Evolutionary conservation across 371 early-diverging fungal species (phyloP).

Genomic region (Lichtheimia ramosa): DNA sequence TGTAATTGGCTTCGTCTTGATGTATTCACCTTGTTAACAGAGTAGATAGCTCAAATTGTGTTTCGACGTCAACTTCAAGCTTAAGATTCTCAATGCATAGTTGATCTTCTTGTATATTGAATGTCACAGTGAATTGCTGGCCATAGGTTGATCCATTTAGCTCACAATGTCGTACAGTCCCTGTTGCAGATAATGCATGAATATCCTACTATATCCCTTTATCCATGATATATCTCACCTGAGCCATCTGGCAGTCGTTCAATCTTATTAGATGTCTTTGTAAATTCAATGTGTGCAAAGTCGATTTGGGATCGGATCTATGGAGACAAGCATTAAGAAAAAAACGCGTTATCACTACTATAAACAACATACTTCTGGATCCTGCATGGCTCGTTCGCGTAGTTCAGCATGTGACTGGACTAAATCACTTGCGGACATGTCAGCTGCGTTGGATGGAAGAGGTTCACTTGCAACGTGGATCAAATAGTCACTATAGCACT

Average conservation of each 20-base stretch:
- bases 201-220: neutral
- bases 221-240: slow-evolving; percentile 4
- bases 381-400: slow-evolving; percentile 20
- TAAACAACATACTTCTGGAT: slow-evolving; percentile 16
- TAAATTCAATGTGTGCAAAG: slow-evolving; percentile 18
- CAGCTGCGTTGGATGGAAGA: slow-evolving; percentile 21
- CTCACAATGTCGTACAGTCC: slow-evolving; percentile 28
- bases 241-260: slow-evolving; percentile 2
- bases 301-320: slow-evolving; percentile 25
- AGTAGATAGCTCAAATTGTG: slow-evolving; percentile 24
- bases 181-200: slow-evolving; percentile 1
- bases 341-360: neutral
- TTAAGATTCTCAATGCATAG: slow-evolving; percentile 18
- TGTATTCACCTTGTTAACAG: slow-evolving; percentile 25
- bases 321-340: too few relatives aligned
- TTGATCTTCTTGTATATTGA: slow-evolving; percentile 24
- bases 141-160: slow-evolving; percentile 22
- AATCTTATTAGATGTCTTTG: slow-evolving; percentile 12
- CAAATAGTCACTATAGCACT: slow-evolving; percentile 43
- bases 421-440: slow-evolving; percentile 23
- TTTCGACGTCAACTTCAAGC: slow-evolving; percentile 29
- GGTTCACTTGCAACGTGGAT: slow-evolving; percentile 24
- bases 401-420: slow-evolving; percentile 23
- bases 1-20: neutral
- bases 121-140: slow-evolving; percentile 22